A percentile compares a stretch with the other conserved stretches of the same genome.
phyloP scores from a whole-genome alignment of 345 rosid genomes.

The Heritiera littoralis region DNA sequence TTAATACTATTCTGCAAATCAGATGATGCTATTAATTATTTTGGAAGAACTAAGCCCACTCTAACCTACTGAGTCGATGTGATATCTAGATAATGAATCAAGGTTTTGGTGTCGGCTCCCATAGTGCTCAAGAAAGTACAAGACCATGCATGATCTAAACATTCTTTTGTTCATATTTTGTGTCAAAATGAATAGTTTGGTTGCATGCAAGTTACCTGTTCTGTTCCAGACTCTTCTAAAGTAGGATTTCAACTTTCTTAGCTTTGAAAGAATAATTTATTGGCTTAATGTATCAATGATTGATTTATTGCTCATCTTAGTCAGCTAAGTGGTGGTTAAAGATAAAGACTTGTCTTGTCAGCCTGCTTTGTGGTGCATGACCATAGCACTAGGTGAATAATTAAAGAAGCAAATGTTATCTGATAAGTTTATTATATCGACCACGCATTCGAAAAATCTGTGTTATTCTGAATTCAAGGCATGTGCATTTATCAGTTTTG shows the following conservation, averaged over 20 bases:
- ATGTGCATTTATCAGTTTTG: neutral
- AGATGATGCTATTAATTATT: neutral
- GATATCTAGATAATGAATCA: neutral
- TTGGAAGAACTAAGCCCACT: neutral
- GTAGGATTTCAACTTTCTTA: neutral
- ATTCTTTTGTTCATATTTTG: neutral
- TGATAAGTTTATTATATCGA: neutral
- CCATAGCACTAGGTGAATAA: neutral
- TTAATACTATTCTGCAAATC: neutral
- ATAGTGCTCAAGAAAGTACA: neutral
- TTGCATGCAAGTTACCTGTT: neutral
- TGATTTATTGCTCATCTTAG: neutral
- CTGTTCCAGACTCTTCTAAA: neutral
- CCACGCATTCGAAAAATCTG: neutral
- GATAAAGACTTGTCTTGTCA: neutral
- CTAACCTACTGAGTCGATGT: neutral
- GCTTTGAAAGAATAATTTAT: neutral
- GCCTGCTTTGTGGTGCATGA: conserved; percentile 7
- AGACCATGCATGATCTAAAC: neutral
- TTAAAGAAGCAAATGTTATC: conserved; percentile 1
- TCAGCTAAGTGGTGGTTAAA: neutral
- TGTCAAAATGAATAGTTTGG: neutral
- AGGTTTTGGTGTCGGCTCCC: neutral
- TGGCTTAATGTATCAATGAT: neutral
- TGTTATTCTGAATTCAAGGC: neutral